phyloP scores from a whole-genome alignment of 345 rosid species.

The Alliaria petiolata region DNA sequence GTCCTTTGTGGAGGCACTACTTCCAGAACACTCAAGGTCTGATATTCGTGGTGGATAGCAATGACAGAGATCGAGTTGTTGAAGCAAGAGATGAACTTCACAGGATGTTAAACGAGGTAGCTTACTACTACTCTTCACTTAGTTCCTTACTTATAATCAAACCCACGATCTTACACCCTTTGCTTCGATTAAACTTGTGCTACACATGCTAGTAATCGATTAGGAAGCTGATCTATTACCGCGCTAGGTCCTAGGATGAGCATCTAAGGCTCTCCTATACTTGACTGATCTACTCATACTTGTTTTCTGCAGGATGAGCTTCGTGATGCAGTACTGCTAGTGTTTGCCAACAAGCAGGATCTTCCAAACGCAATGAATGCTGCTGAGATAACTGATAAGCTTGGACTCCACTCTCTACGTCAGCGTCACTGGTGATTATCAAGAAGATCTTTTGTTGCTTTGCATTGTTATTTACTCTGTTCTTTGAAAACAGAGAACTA shows the following conservation, averaged over 20 bases:
- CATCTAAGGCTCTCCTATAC: neutral
- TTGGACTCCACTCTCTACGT: slow-evolving; percentile 62
- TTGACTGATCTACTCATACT: neutral
- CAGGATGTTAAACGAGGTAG: slow-evolving; percentile 87
- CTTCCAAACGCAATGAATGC: slow-evolving; percentile 97
- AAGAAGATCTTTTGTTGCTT: neutral
- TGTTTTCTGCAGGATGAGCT: slow-evolving; percentile 64
- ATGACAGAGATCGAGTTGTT: slow-evolving; percentile 46
- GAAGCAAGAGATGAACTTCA: slow-evolving; percentile 87
- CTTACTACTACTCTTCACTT: neutral
- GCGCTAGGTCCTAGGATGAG: too few relatives aligned
- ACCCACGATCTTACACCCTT: too few relatives aligned
- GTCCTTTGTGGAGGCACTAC: slow-evolving; percentile 90
- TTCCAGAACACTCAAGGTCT: slow-evolving; percentile 87
- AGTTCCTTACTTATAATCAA: too few relatives aligned
- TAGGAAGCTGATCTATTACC: too few relatives aligned
- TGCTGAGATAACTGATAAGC: slow-evolving; percentile 69
- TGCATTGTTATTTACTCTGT: neutral
- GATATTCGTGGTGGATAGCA: slow-evolving; percentile 87
- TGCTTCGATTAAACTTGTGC: neutral
- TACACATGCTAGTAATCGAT: neutral
- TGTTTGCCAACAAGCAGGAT: slow-evolving; percentile 90
- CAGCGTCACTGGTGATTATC: slow-evolving; percentile 65
- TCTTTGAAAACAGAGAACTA: neutral
- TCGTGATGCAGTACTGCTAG: slow-evolving; percentile 85